Evolutionary conservation across 352 stramenopile species (phyloP).

Genomic region (Phytopythium cucurbitacearum): DNA sequence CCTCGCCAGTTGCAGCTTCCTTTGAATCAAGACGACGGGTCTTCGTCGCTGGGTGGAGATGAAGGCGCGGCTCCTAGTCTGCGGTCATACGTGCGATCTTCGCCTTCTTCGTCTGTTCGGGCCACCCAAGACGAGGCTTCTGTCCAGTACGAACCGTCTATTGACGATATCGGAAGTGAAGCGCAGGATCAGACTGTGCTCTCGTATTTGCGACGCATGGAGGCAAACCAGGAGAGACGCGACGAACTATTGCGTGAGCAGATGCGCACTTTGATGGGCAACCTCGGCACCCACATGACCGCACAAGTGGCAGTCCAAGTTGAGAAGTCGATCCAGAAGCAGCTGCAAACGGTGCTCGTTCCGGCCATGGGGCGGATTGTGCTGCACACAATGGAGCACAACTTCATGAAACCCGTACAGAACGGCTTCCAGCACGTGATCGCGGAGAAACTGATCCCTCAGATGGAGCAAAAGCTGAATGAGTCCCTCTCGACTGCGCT

Average conservation of each 20-base stretch:
- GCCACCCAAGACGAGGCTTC: constrained; percentile 78
- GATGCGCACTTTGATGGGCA: constrained; percentile 57
- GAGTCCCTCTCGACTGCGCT: constrained; percentile 51
- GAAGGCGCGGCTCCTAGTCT: constrained; percentile 42
- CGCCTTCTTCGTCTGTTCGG: constrained; percentile 72
- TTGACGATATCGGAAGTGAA: constrained; percentile 62
- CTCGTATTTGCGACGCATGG: constrained; percentile 64
- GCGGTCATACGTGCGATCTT: constrained; percentile 66
- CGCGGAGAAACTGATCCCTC: constrained; percentile 57
- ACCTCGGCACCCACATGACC: constrained; percentile 49
- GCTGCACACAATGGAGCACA: constrained; percentile 87
- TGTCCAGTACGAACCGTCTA: constrained; percentile 57
- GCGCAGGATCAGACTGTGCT: constrained; percentile 52
- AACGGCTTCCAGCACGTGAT: constrained; percentile 77
- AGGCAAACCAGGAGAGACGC: constrained; percentile 55
- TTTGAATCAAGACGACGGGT: constrained; percentile 36
- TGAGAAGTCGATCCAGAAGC: constrained; percentile 82
- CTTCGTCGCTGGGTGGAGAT: constrained; percentile 49
- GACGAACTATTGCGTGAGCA: constrained; percentile 72
- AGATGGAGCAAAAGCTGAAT: constrained; percentile 72
- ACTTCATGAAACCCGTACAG: constrained; percentile 84
- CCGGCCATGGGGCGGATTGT: constrained; percentile 84
- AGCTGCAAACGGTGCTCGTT: constrained; percentile 76
- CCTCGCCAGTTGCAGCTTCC: constrained; percentile 24
- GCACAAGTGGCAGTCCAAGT: constrained; percentile 60